These are phyloP conservation scores for Erysiphe neolycopersici DNA, from an alignment of 2,329 filamentous ascomycete genomes.

Conservation along the genomic window DNA sequence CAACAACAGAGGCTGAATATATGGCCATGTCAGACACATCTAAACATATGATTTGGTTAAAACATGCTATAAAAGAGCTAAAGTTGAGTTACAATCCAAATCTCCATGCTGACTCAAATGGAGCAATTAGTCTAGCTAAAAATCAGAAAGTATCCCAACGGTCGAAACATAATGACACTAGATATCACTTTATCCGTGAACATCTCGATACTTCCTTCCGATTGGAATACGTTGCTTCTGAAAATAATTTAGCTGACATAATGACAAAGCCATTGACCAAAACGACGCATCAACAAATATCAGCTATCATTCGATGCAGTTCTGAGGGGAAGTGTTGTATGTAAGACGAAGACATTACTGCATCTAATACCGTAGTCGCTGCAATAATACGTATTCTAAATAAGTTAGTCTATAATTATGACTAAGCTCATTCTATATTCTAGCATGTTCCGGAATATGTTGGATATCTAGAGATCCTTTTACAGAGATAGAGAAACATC, in stretches of 20 bases:
- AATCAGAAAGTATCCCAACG: background rate
- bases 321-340: background rate
- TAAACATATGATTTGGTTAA: background rate
- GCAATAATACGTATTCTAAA: too few species aligned
- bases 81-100: background rate
- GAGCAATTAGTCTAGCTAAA: background rate
- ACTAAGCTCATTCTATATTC: too few species aligned
- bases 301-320: background rate
- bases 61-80: background rate
- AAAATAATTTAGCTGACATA: background rate
- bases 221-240: background rate
- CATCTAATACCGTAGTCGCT: background rate
- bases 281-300: background rate
- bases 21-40: background rate
- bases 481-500: too few species aligned
- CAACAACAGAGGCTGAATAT: background rate
- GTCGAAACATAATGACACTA: background rate
- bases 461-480: too few species aligned
- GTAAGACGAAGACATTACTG: background rate
- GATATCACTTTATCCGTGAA: background rate
- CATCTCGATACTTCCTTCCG: background rate
- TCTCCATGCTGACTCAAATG: background rate
- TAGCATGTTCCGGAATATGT: too few species aligned
- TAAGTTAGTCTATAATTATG: too few species aligned
- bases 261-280: background rate